Base-by-base conservation (phyloP, 768 basidiomycete genomes). In the Termitomyces titanicus region DNA sequence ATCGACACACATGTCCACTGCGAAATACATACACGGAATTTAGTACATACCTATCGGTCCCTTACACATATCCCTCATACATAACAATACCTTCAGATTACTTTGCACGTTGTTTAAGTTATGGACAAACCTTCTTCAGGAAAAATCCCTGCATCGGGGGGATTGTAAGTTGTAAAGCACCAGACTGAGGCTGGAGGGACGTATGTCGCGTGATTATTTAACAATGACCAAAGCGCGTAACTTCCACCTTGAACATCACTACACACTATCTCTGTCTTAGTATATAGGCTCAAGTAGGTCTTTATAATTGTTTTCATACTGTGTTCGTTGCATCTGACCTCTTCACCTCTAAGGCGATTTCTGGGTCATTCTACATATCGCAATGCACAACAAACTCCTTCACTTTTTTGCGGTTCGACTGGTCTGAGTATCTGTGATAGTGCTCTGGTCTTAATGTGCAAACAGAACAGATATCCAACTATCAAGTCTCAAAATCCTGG, bases 401-500 rank as follows among this genome's bases (percentile, higher is more conserved):
- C 56, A 40, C 9, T 58, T 52, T 31, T 61, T 63, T n/a, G 56
- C 55, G 61, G 63, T 64, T 56, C 47, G 63, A 24, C 8, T n/a
- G 35, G 29, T 43, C 31, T 43, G 17, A 42, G 10, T 31, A 29
- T 37, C 42, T 45, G 11, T 29, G 27, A 43, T 13, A 17, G 22
- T 27, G 18, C 39, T 34, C 10, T 54, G 49, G 27, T 45, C 47
- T 45, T 48, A 34, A 27, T 10, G 8, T 20, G 20, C 55, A 34
- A 48, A 18, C 56, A 79, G 77, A 65, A 49, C 53, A 68, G 70
- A 56, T 86, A 86, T 56, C 63, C 73, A 12, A 57, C 66, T 15
- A 56, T 77, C 11, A 85, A 81, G 63, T 63, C 66, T 4, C 72
- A 64, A 37, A 71, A 77, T 61, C 80, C 82, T 34, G 63, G 68